Base-by-base conservation (phyloP, 257 asterid genomes). In the Orobanche coerulescens region DNA sequence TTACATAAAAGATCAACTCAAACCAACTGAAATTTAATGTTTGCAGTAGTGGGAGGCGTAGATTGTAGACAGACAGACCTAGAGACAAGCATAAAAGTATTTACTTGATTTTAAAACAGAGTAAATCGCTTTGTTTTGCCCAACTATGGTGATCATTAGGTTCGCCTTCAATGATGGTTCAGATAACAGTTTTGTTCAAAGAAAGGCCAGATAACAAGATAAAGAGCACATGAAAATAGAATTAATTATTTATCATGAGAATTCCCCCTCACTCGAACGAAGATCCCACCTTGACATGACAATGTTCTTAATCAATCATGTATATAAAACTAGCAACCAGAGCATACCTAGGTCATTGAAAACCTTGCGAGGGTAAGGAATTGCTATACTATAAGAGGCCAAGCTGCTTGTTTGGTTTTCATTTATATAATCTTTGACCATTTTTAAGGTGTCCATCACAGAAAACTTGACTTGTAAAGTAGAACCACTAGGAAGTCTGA, bases 361-460 rank as follows among this genome's bases (percentile, higher is more conserved):
- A 64, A 84, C 90, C 84, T 81, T 84, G 66, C 95, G 95, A 72
- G 98, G 98, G 80, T 92, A 92, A 54, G 98, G 96, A 79, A 79
- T 76, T 64, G 98, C 98, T 30, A 92, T 47, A 66, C 79, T 74
- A 31, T 79, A 92, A 72, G 93, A 62, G 68, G 93, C 88, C 24
- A 81, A 30, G 78, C 74, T 72, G 75, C 78, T 74, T 22, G 76
- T 48, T 74, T 65, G 80, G 54, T 84, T 84, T 57, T 81, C 79
- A 66, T 52, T 66, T 63, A 88, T 69, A 61, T 81, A 79, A 66
- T 79, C 81, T 68, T 82, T 81, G 65, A 92, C 94, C 84, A 75
- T 80, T 79, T 77, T 73, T 76, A 92, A 71, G 49, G 87, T 82
- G 79, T 82, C 90, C 75, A 31, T 68, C 69, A 77, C 37, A 1